phyloP scores from a whole-genome alignment of 331 rosid genomes.

The Acacia pycnantha region DNA sequence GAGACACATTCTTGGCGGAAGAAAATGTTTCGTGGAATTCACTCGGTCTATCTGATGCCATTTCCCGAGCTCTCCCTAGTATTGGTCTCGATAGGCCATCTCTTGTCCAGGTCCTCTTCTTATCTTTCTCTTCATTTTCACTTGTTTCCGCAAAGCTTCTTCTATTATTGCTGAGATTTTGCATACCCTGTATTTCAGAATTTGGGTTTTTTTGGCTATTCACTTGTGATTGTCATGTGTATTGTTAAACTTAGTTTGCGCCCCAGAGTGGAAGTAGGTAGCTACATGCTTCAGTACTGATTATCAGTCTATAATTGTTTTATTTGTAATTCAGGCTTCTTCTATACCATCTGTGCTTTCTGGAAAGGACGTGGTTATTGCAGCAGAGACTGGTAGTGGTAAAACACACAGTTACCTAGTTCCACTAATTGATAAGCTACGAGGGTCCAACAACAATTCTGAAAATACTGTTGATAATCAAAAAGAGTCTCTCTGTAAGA shows the following conservation, averaged over 20 bases:
- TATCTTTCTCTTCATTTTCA: neutral
- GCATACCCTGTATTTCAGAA: neutral
- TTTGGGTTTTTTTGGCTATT: neutral
- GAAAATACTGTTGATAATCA: conserved; percentile 36
- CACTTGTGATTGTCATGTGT: neutral
- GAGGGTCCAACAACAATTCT: conserved; percentile 32
- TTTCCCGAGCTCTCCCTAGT: conserved; percentile 65
- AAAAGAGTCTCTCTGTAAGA: conserved; percentile 33
- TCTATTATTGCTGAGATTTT: neutral
- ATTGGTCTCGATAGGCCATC: conserved; percentile 77
- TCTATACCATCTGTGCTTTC: conserved; percentile 72
- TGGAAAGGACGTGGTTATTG: conserved; percentile 83
- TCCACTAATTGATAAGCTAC: conserved; percentile 70
- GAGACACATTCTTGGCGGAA: conserved; percentile 69
- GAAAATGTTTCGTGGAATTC: conserved; percentile 76
- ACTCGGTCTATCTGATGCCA: conserved; percentile 66
- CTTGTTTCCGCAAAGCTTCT: neutral
- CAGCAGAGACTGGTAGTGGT: conserved; percentile 97
- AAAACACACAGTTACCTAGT: conserved; percentile 91
- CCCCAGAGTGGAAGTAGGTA: conserved; percentile 8
- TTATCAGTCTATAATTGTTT: neutral
- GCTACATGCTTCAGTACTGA: neutral
- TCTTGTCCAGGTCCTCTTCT: conserved; percentile 58
- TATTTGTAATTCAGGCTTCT: conserved; percentile 68
- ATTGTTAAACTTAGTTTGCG: neutral